Evolutionary conservation across 2,329 filamentous ascomycete genomes (phyloP), one percentile per base, ranked within the genome.

Genomic region (Ophiobolus disseminans): DNA sequence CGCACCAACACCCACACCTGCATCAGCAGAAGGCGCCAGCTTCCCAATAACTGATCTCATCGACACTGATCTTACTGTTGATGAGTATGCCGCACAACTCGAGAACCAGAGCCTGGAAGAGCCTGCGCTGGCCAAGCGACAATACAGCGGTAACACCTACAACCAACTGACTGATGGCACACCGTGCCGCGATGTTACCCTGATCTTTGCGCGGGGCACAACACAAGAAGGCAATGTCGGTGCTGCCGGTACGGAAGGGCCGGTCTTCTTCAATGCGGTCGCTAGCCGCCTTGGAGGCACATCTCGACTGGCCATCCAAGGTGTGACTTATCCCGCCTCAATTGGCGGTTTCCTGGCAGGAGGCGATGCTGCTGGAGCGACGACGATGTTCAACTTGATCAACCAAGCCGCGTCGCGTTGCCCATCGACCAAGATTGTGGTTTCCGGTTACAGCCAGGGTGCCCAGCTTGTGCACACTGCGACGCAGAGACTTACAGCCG

Each of bases 181-280:
- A 11, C 48, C 53, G 20, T 80, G 77, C 66, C 75, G 74, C 16
- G 58, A 68, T 16, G 72, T 80, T 40, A 82, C 79, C 11, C 64
- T 83, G 44, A 78, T 84, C 60, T 83, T 79, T 57, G 81, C 81
- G 19, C 76, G 81, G n/a, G 81, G 81, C 4, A 82, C 81, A 9
- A 75, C 72, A 6, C 79, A 82, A 65, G 41, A 58, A 1, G 80
- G 79, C 43, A 82, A 81, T 54, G 76, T 83, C 8, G 81, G 81
- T 17, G 62, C 58, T 36, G 45, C 75, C 8, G 72, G 74, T 5
- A 79, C 81, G 1, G 61, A 55, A n/a, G 60, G 60, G 0, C 80
- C 80, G 2, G 71, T 76, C 1, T 77, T 83, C 62, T 79, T 80
- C 63, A 68, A 76, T 31, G 73, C 74, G 5, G 65, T 83, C 1